Evolutionary conservation across 2,329 filamentous ascomycete genomes (phyloP), one percentile per base, ranked within the genome.

Genomic region (Arthrobotrys megalospora): DNA sequence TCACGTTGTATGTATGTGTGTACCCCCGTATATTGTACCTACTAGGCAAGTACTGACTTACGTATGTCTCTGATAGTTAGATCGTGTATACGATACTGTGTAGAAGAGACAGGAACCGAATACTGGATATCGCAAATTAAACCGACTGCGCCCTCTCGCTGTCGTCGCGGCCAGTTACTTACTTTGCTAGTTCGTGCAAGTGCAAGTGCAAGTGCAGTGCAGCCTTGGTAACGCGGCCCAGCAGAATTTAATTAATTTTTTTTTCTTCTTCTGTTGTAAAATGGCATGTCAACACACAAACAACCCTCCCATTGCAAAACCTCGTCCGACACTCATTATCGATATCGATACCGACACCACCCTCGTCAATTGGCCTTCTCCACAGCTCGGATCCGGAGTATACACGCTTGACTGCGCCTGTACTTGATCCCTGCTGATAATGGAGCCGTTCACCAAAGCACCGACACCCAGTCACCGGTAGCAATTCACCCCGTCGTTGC

Each of bases 241-340:
- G 24, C 24, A 28, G 24, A 28, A 28, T 28, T 28, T 28, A 28
- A 28, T 28, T 28, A 28, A 28, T 28, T 38, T 28, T 32, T 47
- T 63, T 63, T 63, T 63, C 24, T 63, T 63, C 19, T 63, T 63
- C 58, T 63, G 58, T 63, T 63, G 58, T 1, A 63, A 45, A 63
- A 45, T 43, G 24, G 36, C 21, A 14, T 6, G 24, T 43, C 58
- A 63, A 63, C 58, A 32, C 58, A 63, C 19, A 41, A 38, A 53
- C 16, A 16, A 12, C 6, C 24, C 14, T 14, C 14, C 50, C 21
- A n/a, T n/a, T n/a, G n/a, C n/a, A 28, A 41, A 21, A 19, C 34
- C 12, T 19, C 34, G 16, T 12, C 48, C 11, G 19, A 12, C 21
- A 24, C 19, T 28, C 16, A 24, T 36, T 63, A 45, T 63, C 58